Conservation (phyloP, 2,329 filamentous ascomycete genomes). For the Fonsecaea nubica region DNA sequence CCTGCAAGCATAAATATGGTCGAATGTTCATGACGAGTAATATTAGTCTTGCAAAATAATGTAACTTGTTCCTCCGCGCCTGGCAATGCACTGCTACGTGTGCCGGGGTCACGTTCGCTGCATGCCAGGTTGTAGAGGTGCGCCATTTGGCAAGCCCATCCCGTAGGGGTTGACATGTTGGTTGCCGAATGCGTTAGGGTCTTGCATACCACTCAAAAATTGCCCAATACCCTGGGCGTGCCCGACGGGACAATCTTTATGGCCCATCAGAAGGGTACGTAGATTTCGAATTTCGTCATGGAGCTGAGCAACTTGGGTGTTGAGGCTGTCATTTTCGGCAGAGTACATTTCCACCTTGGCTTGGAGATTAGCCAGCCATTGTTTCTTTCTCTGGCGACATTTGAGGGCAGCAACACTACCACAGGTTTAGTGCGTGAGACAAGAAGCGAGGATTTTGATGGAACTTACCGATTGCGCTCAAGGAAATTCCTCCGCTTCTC, state of each 20-base stretch:
- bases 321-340: slow-evolving; percentile 86
- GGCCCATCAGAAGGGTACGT: slow-evolving; percentile 88
- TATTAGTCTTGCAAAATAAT: slow-evolving; percentile 18
- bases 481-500: slow-evolving; percentile 99
- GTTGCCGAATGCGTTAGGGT: slow-evolving; percentile 42
- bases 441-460: not conserved
- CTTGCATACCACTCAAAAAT: slow-evolving; percentile 54
- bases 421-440: slow-evolving; percentile 28
- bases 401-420: slow-evolving; percentile 90
- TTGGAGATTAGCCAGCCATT: slow-evolving; percentile 95
- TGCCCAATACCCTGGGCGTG: slow-evolving; percentile 72
- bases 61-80: not conserved
- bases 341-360: slow-evolving; percentile 93
- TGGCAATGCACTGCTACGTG: slow-evolving; percentile 4
- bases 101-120: slow-evolving; percentile 33
- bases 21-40: slow-evolving; percentile 26
- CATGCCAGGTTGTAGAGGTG: slow-evolving; percentile 40
- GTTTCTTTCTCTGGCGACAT: slow-evolving; percentile 97
- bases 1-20: slow-evolving; percentile 11
- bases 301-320: slow-evolving; percentile 79
- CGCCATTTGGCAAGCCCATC: slow-evolving; percentile 50
- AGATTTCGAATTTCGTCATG: slow-evolving; percentile 93
- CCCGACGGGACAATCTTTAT: slow-evolving; percentile 94
- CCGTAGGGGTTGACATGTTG: slow-evolving; percentile 51
- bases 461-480: slow-evolving; percentile 85